phyloP scores from a whole-genome alignment of 495 filamentous ascomycete genomes.

The Elasticomyces elasticus region DNA sequence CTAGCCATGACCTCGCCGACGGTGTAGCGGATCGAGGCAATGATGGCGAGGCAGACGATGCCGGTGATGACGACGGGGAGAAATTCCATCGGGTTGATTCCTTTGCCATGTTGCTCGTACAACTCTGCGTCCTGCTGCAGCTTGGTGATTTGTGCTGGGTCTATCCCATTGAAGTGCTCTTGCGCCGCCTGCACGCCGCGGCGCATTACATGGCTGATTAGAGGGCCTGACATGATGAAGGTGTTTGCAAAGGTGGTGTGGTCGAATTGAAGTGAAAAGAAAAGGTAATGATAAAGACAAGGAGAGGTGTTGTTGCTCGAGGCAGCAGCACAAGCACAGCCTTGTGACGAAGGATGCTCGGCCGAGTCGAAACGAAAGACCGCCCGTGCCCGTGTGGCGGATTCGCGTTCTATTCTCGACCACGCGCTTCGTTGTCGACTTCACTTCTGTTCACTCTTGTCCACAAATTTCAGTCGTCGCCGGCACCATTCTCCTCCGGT shows the following conservation, averaged over 20 bases:
- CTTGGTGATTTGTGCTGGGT: neutral
- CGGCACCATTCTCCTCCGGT: no score
- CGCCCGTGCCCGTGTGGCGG: no score
- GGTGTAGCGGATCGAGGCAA: constrained; percentile 42
- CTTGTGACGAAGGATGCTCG: neutral
- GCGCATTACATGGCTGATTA: constrained; percentile 16
- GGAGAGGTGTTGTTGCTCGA: constrained; percentile 1
- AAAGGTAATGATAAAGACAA: neutral
- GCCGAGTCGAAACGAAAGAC: neutral
- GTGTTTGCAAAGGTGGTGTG: neutral
- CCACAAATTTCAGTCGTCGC: no score
- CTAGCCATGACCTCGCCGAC: constrained; percentile 49
- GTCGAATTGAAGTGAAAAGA: neutral
- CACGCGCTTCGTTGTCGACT: no score
- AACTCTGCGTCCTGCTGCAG: constrained; percentile 12
- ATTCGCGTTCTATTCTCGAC: no score
- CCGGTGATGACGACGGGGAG: constrained; percentile 18
- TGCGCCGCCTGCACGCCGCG: constrained; percentile 17
- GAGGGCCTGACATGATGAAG: constrained; percentile 6
- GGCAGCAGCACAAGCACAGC: neutral
- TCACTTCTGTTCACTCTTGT: no score
- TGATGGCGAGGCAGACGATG: constrained; percentile 19
- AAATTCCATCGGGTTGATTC: constrained; percentile 9
- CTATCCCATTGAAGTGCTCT: constrained; percentile 7
- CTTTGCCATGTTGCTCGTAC: constrained; percentile 8